A percentile compares a stretch with the other conserved stretches of the same genome.
phyloP scores from a whole-genome alignment of 2,329 filamentous ascomycete species.

The Apiospora marii region DNA sequence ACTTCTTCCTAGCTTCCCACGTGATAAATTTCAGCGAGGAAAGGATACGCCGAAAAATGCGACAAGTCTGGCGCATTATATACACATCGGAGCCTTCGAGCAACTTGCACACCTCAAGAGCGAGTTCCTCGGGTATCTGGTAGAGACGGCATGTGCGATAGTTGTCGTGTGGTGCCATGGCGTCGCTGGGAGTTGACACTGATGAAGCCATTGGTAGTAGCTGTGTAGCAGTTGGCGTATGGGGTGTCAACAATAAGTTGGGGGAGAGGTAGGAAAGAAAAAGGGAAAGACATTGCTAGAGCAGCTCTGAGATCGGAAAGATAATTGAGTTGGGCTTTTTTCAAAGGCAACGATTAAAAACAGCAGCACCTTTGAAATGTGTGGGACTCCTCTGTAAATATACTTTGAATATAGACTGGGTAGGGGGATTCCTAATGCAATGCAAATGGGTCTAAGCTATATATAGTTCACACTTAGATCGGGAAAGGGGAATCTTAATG shows the following conservation, averaged over 20 bases:
- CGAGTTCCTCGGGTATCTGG: background rate
- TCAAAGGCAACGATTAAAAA: too few relatives aligned
- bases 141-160: background rate
- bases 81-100: background rate
- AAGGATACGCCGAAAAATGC: background rate
- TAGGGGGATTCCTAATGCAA: background rate
- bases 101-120: background rate
- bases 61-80: background rate
- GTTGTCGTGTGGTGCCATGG: background rate
- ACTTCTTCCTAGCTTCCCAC: background rate
- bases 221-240: background rate
- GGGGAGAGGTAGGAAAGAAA: background rate
- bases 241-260: background rate
- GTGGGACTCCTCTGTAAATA: background rate
- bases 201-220: background rate
- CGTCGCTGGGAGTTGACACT: background rate
- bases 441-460: background rate
- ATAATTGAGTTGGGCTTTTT: too few relatives aligned
- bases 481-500: background rate
- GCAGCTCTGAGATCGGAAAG: too few relatives aligned
- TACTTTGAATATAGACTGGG: background rate
- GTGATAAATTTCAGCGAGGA: background rate
- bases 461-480: background rate
- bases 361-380: too few relatives aligned
- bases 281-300: too few relatives aligned